A percentile compares a stretch with the other conserved stretches of the same genome.
Conservation (phyloP, 176 grass and related monocot species). For the Carex parvula region DNA sequence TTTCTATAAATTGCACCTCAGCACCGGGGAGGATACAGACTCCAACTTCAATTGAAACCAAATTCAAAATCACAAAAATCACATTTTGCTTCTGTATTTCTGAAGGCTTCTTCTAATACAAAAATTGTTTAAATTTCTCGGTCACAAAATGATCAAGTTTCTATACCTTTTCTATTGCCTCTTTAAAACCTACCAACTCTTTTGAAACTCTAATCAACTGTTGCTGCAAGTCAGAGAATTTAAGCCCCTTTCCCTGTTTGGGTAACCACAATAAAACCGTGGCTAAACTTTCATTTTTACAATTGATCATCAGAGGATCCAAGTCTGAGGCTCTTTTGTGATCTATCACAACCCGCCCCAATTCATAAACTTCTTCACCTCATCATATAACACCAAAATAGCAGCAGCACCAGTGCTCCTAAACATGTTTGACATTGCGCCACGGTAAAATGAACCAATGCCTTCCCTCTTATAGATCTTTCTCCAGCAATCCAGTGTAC, state of each 20-base stretch:
- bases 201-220: not conserved
- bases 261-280: not conserved
- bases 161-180: constrained; percentile 24
- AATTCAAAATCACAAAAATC: constrained; percentile 14
- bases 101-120: not conserved
- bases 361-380: constrained; percentile 86
- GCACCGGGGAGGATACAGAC: too few species aligned
- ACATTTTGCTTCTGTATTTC: constrained; percentile 11
- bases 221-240: not conserved
- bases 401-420: constrained; percentile 88
- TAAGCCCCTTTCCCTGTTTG: not conserved
- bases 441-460: constrained; percentile 66
- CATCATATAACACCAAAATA: constrained; percentile 89
- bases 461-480: constrained; percentile 81
- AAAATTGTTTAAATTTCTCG: constrained; percentile 13
- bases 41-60: not conserved
- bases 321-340: constrained; percentile 28
- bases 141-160: constrained; percentile 18
- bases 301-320: constrained; percentile 2
- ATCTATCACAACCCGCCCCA: constrained; percentile 51
- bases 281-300: not conserved
- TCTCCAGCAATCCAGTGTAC: constrained; percentile 81
- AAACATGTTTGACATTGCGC: constrained; percentile 82
- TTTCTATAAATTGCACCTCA: too few species aligned
- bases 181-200: constrained; percentile 14